These are phyloP conservation scores for Sclerotinia spermophila DNA, from an alignment of 2,329 filamentous ascomycete species.

Conservation along the genomic window DNA sequence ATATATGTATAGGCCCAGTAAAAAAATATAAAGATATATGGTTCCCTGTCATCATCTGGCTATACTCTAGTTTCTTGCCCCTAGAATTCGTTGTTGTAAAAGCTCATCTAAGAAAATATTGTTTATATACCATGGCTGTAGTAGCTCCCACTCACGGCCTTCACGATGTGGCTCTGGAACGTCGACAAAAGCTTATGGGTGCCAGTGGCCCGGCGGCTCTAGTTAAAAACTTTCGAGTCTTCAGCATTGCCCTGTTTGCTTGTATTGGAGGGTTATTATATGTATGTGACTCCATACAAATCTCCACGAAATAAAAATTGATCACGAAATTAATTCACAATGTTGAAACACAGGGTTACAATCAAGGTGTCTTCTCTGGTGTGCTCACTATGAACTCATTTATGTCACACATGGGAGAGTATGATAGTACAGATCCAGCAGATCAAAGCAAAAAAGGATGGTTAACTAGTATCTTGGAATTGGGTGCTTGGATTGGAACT, in stretches of 20 bases:
- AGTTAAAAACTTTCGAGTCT: constrained; percentile 58
- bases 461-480: constrained; percentile 66
- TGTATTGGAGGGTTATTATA: constrained; percentile 58
- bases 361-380: constrained; percentile 74
- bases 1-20: not conserved
- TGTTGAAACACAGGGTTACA: constrained; percentile 49
- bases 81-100: not conserved
- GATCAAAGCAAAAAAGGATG: constrained; percentile 55
- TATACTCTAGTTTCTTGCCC: not conserved
- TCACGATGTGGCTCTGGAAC: constrained; percentile 51
- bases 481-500: constrained; percentile 74
- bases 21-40: not conserved
- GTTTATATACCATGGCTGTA: constrained; percentile 12
- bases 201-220: constrained; percentile 49
- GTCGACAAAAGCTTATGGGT: constrained; percentile 53
- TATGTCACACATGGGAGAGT: constrained; percentile 52
- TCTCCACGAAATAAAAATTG: not conserved
- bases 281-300: constrained; percentile 20
- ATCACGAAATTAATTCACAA: not conserved
- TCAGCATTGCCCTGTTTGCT: constrained; percentile 58
- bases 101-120: not conserved
- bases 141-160: constrained; percentile 28
- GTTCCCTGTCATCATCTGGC: not conserved
- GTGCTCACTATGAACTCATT: constrained; percentile 58
- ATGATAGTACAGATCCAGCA: constrained; percentile 45